These are phyloP conservation scores for Fusarium drepaniforme DNA, from an alignment of 2,329 filamentous ascomycete genomes.

Conservation along the genomic window DNA sequence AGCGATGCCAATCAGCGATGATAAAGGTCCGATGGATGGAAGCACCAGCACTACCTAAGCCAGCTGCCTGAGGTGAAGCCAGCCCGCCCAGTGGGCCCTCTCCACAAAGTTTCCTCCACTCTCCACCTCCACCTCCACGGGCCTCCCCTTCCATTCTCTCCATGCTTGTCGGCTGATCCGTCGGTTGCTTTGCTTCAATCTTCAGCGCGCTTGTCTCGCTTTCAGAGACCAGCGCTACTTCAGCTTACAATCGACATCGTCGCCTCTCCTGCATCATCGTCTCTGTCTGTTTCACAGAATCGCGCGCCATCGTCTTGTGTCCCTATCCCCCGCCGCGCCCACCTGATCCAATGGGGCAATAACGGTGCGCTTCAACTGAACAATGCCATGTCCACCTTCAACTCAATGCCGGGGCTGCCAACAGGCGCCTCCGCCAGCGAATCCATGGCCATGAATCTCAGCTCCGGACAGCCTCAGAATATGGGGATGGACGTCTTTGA, in stretches of 20 bases:
- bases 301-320: constrained; percentile 31
- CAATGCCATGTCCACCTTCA: constrained; percentile 70
- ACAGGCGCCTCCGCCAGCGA: constrained; percentile 59
- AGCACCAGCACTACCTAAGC: neutral
- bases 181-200: neutral
- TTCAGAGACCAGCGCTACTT: constrained; percentile 1
- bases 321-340: constrained; percentile 35
- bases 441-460: constrained; percentile 59
- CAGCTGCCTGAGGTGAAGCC: neutral
- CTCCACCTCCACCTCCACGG: constrained; percentile 28
- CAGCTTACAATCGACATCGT: constrained; percentile 11
- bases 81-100: constrained; percentile 31
- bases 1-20: constrained; percentile 28
- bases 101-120: constrained; percentile 39
- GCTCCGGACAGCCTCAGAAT: constrained; percentile 47
- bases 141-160: constrained; percentile 17
- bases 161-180: constrained; percentile 15
- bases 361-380: constrained; percentile 47
- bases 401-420: constrained; percentile 65
- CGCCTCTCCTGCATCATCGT: constrained; percentile 5
- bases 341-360: constrained; percentile 44
- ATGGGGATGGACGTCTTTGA: constrained; percentile 66
- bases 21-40: constrained; percentile 11
- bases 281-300: constrained; percentile 26
- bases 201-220: constrained; percentile 14